Evolutionary conservation across 2,329 filamentous ascomycete species (phyloP).

Genomic region (Aspergillus ochraceus): DNA sequence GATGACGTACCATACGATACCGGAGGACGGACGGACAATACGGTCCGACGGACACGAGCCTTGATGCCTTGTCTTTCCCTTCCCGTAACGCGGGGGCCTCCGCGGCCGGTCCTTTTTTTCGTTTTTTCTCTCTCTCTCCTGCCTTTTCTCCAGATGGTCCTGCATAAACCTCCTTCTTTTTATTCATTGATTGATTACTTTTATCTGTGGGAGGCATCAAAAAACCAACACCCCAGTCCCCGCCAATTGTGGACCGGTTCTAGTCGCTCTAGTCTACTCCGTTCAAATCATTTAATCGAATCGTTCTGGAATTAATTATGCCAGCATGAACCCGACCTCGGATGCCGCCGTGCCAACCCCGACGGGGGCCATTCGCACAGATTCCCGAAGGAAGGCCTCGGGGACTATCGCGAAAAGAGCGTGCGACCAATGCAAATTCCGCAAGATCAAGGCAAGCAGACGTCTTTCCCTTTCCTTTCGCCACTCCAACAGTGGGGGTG

Average conservation of each 20-base stretch:
- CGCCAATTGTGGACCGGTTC: too few relatives aligned
- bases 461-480: not conserved
- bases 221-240: too few relatives aligned
- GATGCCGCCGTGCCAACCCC: constrained; percentile 21
- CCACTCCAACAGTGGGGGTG: constrained; percentile 1
- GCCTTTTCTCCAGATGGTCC: not conserved
- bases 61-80: not conserved
- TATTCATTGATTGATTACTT: too few relatives aligned
- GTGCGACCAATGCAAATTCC: constrained; percentile 45
- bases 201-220: too few relatives aligned
- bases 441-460: constrained; percentile 36
- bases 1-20: not conserved
- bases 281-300: not conserved
- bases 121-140: constrained; percentile 6
- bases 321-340: constrained; percentile 26
- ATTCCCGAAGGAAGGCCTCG: constrained; percentile 23
- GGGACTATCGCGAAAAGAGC: constrained; percentile 34
- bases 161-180: not conserved
- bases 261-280: too few relatives aligned
- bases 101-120: not conserved
- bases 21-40: not conserved
- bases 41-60: too few relatives aligned
- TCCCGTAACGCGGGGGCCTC: not conserved
- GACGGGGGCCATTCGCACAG: constrained; percentile 24
- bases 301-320: constrained; percentile 14